Evolutionary conservation across 257 asterid genomes (phyloP).

Genomic region (Rubia yunnanensis): DNA sequence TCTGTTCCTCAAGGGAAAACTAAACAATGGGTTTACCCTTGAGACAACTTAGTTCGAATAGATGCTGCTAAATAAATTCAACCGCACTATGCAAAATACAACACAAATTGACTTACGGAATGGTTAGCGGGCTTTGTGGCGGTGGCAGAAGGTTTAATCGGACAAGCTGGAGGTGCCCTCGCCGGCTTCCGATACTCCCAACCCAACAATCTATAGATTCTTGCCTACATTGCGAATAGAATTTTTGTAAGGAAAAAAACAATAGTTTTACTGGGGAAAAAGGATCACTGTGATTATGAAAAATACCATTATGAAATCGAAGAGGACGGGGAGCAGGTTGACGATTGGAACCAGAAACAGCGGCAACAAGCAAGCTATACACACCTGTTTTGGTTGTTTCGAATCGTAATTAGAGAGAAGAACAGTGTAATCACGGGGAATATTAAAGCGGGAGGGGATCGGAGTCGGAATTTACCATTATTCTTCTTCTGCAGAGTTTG

Average conservation of each 20-base stretch:
- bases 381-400: slow-evolving; percentile 40
- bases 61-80: background rate
- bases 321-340: slow-evolving; percentile 68
- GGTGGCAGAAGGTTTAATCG: slow-evolving; percentile 53
- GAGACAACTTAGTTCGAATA: background rate
- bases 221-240: slow-evolving; percentile 39
- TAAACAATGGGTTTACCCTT: background rate
- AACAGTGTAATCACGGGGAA: background rate
- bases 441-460: too few species aligned
- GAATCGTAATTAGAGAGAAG: background rate
- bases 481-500: background rate
- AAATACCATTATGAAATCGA: slow-evolving; percentile 67
- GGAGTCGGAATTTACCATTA: slow-evolving; percentile 11
- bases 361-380: slow-evolving; percentile 81
- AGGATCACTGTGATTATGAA: background rate
- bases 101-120: slow-evolving; percentile 45
- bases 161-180: slow-evolving; percentile 87
- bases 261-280: background rate
- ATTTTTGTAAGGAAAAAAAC: background rate
- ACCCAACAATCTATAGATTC: slow-evolving; percentile 62
- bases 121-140: slow-evolving; percentile 29
- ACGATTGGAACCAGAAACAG: slow-evolving; percentile 87
- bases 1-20: background rate
- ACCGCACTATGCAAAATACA: background rate
- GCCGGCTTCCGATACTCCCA: slow-evolving; percentile 88